Base-by-base conservation (phyloP, 768 basidiomycete genomes). In the Suillus occidentalis region DNA sequence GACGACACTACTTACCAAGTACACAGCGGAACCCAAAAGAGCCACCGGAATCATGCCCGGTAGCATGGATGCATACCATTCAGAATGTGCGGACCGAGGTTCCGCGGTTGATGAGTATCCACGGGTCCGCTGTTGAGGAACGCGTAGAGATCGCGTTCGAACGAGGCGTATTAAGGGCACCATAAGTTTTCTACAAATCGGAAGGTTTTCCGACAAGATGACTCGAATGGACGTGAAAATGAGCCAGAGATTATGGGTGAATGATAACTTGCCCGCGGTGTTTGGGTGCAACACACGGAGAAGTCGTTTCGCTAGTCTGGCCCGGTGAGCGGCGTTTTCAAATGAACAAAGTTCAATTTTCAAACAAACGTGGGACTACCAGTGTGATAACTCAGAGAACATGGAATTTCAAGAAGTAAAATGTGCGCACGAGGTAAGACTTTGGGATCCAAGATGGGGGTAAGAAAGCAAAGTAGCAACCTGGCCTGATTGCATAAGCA, bases 1-100 rank as follows among this genome's bases (percentile, higher is more conserved):
- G 10, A 52, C 31, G 34, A 40, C 37, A 59, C 67, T 22, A 70
- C 84, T 64, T 72, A 91, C 92, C 69, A 92, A 80, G 77, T 92
- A 94, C 63, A 94, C 83, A 10, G 88, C 89, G 60, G 91, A 92
- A 20, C 91, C 92, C 14, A 94, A 81, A 60, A 94, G 78, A 60
- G 88, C 87, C 61, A 94, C 79, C 10, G 92, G 92, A 58, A 93
- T 77, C 90, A 93, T 93, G 39, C 85, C 85, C 34, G 92, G 92
- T 45, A 89, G 76, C 58, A 88, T 82, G 61, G 86, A 83, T 52
- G 85, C 79, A 75, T 94, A 94, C 83, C 89, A 87, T 68, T 82
- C 78, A 7, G 84, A 84, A 73, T 93, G 89, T 13, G 81, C 77
- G 37, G 84, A 86, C 63, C 74, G 79, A 6, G 69, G 69, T 13